Conservation (phyloP, 2,329 filamentous ascomycete species). For the Exophiala sp. region DNA sequence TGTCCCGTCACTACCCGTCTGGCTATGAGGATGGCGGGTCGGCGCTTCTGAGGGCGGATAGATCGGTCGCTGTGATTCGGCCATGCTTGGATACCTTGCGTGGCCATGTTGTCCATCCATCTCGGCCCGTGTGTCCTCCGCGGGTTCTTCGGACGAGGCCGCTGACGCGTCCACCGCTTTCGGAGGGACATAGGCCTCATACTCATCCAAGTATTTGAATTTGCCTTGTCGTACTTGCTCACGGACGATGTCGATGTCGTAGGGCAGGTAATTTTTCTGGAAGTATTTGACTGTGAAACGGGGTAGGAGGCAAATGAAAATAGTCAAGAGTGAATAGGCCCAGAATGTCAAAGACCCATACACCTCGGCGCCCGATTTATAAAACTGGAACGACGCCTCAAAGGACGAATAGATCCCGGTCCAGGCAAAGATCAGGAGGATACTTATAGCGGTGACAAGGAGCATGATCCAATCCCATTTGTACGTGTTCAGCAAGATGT, state of each 20-base stretch:
- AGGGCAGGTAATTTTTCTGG: slow-evolving; percentile 90
- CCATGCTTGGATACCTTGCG: slow-evolving; percentile 49
- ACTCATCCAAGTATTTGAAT: slow-evolving; percentile 66
- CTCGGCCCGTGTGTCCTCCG: slow-evolving; percentile 39
- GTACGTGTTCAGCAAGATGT: slow-evolving; percentile 93
- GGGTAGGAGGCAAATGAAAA: slow-evolving; percentile 76
- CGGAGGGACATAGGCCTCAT: slow-evolving; percentile 48
- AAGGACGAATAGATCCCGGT: slow-evolving; percentile 77
- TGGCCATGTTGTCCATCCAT: slow-evolving; percentile 39
- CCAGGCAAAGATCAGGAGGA: slow-evolving; percentile 89
- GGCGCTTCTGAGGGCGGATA: slow-evolving; percentile 83
- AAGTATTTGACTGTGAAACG: slow-evolving; percentile 79
- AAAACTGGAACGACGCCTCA: slow-evolving; percentile 58
- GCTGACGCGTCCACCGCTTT: slow-evolving; percentile 46
- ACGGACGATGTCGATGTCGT: slow-evolving; percentile 90
- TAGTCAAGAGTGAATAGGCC: slow-evolving; percentile 71
- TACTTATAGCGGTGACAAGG: slow-evolving; percentile 73
- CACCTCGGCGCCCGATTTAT: slow-evolving; percentile 68
- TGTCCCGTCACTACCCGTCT: slow-evolving; percentile 90
- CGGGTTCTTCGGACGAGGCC: slow-evolving; percentile 52
- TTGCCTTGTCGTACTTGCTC: slow-evolving; percentile 81
- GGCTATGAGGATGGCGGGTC: slow-evolving; percentile 73
- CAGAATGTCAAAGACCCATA: slow-evolving; percentile 82
- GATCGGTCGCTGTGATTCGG: slow-evolving; percentile 86
- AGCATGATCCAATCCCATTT: slow-evolving; percentile 97